Evolutionary conservation across 108 stramenopile species (phyloP).

Genomic region (Pseudonitzschia delicatissima): DNA sequence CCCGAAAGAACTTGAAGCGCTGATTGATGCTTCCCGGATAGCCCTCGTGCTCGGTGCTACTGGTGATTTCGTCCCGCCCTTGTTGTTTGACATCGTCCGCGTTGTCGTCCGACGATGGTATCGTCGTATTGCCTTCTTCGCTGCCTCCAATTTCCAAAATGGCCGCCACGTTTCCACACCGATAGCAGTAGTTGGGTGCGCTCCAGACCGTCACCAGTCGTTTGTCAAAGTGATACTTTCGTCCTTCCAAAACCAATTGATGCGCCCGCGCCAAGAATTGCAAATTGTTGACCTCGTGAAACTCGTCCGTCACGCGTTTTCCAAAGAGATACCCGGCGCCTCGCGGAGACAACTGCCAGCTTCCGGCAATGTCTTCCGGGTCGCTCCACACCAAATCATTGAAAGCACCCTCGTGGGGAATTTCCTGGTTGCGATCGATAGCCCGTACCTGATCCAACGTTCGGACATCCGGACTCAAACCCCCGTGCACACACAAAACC

Average conservation of each 20-base stretch:
- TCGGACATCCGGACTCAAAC: slow-evolving; percentile 91
- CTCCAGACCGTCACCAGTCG: slow-evolving; percentile 91
- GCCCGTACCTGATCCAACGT: slow-evolving; percentile 92
- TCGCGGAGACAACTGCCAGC: slow-evolving; percentile 69
- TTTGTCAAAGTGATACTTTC: slow-evolving; percentile 83
- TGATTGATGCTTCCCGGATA: slow-evolving; percentile 57
- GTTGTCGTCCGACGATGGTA: slow-evolving; percentile 14
- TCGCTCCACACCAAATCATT: slow-evolving; percentile 99
- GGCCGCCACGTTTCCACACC: slow-evolving; percentile 97
- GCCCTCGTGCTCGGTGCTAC: slow-evolving; percentile 35
- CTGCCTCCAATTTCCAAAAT: slow-evolving; percentile 72
- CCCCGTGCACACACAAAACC: slow-evolving; percentile 95
- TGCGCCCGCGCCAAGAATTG: slow-evolving; percentile 93
- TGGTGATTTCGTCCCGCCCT: not conserved
- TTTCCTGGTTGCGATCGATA: slow-evolving; percentile 96
- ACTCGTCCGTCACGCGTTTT: slow-evolving; percentile 87
- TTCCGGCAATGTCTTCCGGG: slow-evolving; percentile 91
- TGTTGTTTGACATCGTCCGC: slow-evolving; percentile 21
- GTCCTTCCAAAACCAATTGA: slow-evolving; percentile 97
- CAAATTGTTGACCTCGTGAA: slow-evolving; percentile 88
- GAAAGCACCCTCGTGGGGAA: slow-evolving; percentile 99
- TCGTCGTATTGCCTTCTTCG: slow-evolving; percentile 4
- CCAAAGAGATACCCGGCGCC: slow-evolving; percentile 96
- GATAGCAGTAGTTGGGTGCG: slow-evolving; percentile 97
- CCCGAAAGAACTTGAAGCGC: slow-evolving; percentile 81